A percentile compares a stretch with the other conserved stretches of the same genome.
Evolutionary conservation across 2,329 filamentous ascomycete genomes (phyloP).

Genomic region (Phaeosphaeriaceae sp.): DNA sequence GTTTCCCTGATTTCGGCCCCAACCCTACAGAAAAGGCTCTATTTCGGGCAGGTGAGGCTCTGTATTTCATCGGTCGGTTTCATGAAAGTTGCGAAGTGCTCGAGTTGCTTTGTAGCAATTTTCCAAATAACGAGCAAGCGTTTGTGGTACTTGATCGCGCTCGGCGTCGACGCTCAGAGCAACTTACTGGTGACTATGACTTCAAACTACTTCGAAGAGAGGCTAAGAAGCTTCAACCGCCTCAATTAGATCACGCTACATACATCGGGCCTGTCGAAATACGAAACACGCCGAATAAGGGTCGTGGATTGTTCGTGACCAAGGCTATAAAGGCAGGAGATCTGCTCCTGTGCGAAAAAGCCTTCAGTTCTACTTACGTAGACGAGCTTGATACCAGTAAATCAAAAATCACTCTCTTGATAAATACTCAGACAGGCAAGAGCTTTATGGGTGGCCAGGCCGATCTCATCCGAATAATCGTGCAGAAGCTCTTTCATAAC

Average conservation of each 20-base stretch:
- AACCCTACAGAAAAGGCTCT: constrained; percentile 49
- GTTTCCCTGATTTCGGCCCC: constrained; percentile 13
- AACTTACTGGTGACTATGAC: constrained; percentile 48
- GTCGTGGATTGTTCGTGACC: constrained; percentile 60
- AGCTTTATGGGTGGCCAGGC: constrained; percentile 49
- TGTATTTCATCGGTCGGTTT: constrained; percentile 52
- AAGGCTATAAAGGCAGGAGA: constrained; percentile 46
- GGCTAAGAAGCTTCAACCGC: constrained; percentile 48
- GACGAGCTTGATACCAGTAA: constrained; percentile 18
- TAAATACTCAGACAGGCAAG: constrained; percentile 47
- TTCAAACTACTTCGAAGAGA: constrained; percentile 38
- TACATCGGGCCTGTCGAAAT: constrained; percentile 53
- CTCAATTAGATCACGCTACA: constrained; percentile 56
- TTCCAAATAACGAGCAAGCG: constrained; percentile 44
- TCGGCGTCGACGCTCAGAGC: constrained; percentile 39
- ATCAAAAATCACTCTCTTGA: constrained; percentile 32
- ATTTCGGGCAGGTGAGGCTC: constrained; percentile 53
- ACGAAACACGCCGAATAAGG: constrained; percentile 46
- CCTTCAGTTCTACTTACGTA: constrained; percentile 53
- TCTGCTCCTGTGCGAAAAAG: constrained; percentile 58
- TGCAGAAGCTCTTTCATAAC: constrained; percentile 57
- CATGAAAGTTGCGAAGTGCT: constrained; percentile 44
- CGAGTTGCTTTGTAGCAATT: constrained; percentile 28
- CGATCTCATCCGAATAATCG: constrained; percentile 49
- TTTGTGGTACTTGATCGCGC: constrained; percentile 18